A percentile compares a stretch with the other conserved stretches of the same genome.
Evolutionary conservation across 2,329 filamentous ascomycete species (phyloP).

Genomic region (Calonectria crousiana): DNA sequence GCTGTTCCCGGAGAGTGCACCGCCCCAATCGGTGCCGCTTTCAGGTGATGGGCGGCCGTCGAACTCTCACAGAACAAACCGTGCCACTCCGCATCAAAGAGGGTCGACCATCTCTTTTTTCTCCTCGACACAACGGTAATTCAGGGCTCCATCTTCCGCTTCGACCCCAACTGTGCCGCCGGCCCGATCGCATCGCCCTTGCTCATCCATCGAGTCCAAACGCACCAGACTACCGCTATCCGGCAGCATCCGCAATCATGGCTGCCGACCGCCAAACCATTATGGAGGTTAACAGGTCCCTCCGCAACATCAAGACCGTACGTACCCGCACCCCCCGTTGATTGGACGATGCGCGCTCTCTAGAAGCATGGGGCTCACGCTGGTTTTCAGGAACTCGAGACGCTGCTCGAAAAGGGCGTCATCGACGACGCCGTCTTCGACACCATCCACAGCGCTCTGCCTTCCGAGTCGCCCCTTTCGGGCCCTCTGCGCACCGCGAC

Average conservation of each 20-base stretch:
- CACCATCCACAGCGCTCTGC: constrained; percentile 80
- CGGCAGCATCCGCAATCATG: constrained; percentile 50
- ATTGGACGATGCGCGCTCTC: neutral
- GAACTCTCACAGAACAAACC: neutral
- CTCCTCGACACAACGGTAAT: constrained; percentile 5
- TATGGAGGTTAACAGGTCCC: constrained; percentile 83
- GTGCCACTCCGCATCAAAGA: constrained; percentile 1
- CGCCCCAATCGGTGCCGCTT: constrained; percentile 36
- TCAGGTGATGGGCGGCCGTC: constrained; percentile 18
- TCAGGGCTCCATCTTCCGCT: constrained; percentile 8
- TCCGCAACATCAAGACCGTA: constrained; percentile 89
- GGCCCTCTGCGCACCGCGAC: constrained; percentile 58
- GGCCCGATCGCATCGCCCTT: neutral
- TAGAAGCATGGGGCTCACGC: constrained; percentile 18
- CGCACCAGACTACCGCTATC: neutral
- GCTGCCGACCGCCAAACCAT: constrained; percentile 67
- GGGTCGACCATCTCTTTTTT: neutral
- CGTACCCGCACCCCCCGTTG: constrained; percentile 8
- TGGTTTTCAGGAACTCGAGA: constrained; percentile 82
- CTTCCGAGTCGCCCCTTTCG: constrained; percentile 74
- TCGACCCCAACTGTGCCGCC: neutral
- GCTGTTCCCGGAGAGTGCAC: constrained; percentile 24
- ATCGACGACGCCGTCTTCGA: constrained; percentile 83
- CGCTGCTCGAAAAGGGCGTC: constrained; percentile 84
- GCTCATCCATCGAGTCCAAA: neutral